These are phyloP conservation scores for Phoenix dactylifera DNA, from an alignment of 176 grass and related monocot genomes.

Conservation along the genomic window DNA sequence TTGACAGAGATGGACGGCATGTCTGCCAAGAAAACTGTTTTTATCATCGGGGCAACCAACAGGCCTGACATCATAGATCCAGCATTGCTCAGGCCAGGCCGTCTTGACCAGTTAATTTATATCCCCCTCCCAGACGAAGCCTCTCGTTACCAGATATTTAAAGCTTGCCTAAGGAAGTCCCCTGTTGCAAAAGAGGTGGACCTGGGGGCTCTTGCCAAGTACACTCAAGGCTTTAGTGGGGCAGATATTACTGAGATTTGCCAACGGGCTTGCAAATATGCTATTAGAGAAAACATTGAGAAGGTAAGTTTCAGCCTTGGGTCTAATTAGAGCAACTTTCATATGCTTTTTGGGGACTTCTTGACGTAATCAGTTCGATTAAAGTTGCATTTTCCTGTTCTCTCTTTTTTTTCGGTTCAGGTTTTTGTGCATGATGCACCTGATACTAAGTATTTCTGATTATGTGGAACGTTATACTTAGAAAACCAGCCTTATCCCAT, in stretches of 20 bases:
- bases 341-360: too few species aligned
- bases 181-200: constrained; percentile 76
- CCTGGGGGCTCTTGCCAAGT: constrained; percentile 56
- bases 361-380: too few species aligned
- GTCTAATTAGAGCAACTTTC: too few species aligned
- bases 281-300: constrained; percentile 79
- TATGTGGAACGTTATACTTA: too few species aligned
- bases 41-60: constrained; percentile 81
- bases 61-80: constrained; percentile 81
- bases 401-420: too few species aligned
- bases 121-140: constrained; percentile 71
- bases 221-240: constrained; percentile 81
- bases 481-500: too few species aligned
- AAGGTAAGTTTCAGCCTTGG: constrained; percentile 31
- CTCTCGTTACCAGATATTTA: constrained; percentile 63
- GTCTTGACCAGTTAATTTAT: constrained; percentile 73
- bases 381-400: too few species aligned
- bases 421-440: too few species aligned
- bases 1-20: constrained; percentile 90
- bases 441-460: too few species aligned
- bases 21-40: constrained; percentile 74
- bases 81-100: constrained; percentile 60
- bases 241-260: constrained; percentile 85
- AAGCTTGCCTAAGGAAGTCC: constrained; percentile 74
- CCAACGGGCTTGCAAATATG: constrained; percentile 81